phyloP scores from a whole-genome alignment of 2,329 filamentous ascomycete genomes.

The Orbilia blumenaviensis region DNA sequence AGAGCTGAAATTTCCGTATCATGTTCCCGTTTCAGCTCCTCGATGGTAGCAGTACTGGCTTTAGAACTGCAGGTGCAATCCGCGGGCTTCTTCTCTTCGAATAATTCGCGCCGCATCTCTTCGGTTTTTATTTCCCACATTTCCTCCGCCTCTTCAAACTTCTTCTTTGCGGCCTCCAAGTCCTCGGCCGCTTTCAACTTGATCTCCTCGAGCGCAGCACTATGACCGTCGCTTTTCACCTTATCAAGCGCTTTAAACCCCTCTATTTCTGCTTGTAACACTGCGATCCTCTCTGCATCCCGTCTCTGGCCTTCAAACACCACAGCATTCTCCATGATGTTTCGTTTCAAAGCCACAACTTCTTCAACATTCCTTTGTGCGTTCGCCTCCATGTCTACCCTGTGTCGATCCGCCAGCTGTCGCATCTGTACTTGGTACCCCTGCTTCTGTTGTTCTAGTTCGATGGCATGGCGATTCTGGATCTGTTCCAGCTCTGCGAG shows the following conservation, averaged over 20 bases:
- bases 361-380: conserved; percentile 7
- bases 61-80: conserved; percentile 37
- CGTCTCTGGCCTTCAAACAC: conserved; percentile 6
- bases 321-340: background rate
- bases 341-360: conserved; percentile 26
- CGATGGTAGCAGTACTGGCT: conserved; percentile 2
- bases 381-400: conserved; percentile 2
- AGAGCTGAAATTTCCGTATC: conserved; percentile 27
- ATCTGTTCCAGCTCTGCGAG: conserved; percentile 41
- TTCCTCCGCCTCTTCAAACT: conserved; percentile 36
- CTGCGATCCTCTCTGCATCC: conserved; percentile 15
- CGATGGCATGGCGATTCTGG: conserved; percentile 33
- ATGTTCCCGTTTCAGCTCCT: conserved; percentile 37
- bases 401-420: conserved; percentile 18
- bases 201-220: conserved; percentile 21
- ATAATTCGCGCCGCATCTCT: conserved; percentile 37
- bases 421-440: conserved; percentile 18
- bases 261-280: conserved; percentile 20
- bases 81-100: conserved; percentile 26
- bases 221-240: conserved; percentile 3
- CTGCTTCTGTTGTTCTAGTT: conserved; percentile 43
- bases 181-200: conserved; percentile 38
- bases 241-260: conserved; percentile 23
- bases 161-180: conserved; percentile 14
- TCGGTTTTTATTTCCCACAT: conserved; percentile 45